A percentile compares a stretch with the other conserved stretches of the same genome.
phyloP scores from a whole-genome alignment of 352 stramenopile genomes.

The Thalassiosira mediterranea region DNA sequence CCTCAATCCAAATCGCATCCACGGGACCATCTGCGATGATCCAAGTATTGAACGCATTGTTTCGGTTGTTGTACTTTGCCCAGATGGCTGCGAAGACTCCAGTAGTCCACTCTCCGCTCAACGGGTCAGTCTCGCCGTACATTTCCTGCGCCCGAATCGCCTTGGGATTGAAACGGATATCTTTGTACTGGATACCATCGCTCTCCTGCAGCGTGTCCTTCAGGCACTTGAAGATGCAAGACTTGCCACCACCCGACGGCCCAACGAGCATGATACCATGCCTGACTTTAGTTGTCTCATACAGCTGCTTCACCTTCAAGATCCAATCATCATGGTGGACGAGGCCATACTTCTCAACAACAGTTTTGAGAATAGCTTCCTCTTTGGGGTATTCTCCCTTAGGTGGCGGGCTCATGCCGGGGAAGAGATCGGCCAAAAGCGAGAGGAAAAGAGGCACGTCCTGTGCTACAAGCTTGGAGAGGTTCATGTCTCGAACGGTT shows the following conservation, averaged over 20 bases:
- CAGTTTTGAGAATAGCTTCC: conserved; percentile 86
- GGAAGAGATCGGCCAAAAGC: conserved; percentile 96
- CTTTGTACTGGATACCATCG: conserved; percentile 93
- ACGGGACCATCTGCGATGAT: conserved; percentile 97
- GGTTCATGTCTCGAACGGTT: conserved; percentile 97
- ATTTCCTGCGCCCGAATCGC: conserved; percentile 96
- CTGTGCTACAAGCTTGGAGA: conserved; percentile 97
- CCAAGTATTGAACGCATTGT: conserved; percentile 98
- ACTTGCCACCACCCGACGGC: conserved; percentile 96
- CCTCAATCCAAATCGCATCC: conserved; percentile 98
- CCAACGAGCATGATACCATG: conserved; percentile 99
- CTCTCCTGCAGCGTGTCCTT: conserved; percentile 92
- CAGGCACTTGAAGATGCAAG: conserved; percentile 95
- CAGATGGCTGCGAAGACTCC: conserved; percentile 98
- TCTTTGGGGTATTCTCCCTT: conserved; percentile 97
- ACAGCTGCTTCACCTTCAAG: conserved; percentile 95
- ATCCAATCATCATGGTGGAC: conserved; percentile 85
- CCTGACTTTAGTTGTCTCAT: conserved; percentile 96
- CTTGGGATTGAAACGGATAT: conserved; percentile 97
- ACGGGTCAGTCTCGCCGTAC: conserved; percentile 96
- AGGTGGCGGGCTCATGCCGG: conserved; percentile 88
- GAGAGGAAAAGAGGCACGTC: conserved; percentile 97
- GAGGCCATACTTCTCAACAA: conserved; percentile 92
- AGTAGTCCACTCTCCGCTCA: conserved; percentile 97
- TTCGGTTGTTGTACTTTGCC: conserved; percentile 98